phyloP scores from a whole-genome alignment of 176 grass and related monocot genomes.

The Typha latifolia region DNA sequence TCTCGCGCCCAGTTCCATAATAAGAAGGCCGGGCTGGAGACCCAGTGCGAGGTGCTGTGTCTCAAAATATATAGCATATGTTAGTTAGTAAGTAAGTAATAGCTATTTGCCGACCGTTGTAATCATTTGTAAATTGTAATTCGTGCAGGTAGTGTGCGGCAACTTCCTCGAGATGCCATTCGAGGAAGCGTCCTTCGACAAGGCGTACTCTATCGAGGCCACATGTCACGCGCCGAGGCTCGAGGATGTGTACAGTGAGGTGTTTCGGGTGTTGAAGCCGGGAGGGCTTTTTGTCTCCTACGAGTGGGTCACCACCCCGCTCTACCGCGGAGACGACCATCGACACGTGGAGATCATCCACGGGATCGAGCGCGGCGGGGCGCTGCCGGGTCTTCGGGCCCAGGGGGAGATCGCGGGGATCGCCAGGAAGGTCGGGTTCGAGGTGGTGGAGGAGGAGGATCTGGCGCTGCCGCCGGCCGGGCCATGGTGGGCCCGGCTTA shows the following conservation, averaged over 20 bases:
- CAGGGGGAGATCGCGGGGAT: conserved; percentile 7
- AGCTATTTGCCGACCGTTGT: too few relatives aligned
- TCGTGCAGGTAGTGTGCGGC: background rate
- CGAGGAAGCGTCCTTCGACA: conserved; percentile 11
- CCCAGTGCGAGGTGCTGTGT: conserved; percentile 3
- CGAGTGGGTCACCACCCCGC: conserved; percentile 14
- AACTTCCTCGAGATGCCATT: conserved; percentile 19
- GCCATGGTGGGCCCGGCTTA: conserved; percentile 17
- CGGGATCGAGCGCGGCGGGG: conserved; percentile 12
- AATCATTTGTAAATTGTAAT: too few relatives aligned
- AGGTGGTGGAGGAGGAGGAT: conserved; percentile 13
- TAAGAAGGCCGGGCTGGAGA: conserved; percentile 1
- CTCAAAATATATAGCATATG: too few relatives aligned
- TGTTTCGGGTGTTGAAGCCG: conserved; percentile 11
- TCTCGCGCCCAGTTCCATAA: conserved; percentile 7
- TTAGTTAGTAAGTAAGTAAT: too few relatives aligned
- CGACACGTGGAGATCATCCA: conserved; percentile 11
- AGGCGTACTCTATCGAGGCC: conserved; percentile 12
- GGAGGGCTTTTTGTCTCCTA: conserved; percentile 7
- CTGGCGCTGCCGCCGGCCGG: conserved; percentile 9
- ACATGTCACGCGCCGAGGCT: conserved; percentile 11
- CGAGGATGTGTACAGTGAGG: conserved; percentile 11
- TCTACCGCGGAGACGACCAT: conserved; percentile 1
- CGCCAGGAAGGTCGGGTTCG: conserved; percentile 10
- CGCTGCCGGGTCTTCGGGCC: conserved; percentile 11